Evolutionary conservation across 371 early-diverging fungal genomes (phyloP).

Genomic region (Saksenaea vasiformis): DNA sequence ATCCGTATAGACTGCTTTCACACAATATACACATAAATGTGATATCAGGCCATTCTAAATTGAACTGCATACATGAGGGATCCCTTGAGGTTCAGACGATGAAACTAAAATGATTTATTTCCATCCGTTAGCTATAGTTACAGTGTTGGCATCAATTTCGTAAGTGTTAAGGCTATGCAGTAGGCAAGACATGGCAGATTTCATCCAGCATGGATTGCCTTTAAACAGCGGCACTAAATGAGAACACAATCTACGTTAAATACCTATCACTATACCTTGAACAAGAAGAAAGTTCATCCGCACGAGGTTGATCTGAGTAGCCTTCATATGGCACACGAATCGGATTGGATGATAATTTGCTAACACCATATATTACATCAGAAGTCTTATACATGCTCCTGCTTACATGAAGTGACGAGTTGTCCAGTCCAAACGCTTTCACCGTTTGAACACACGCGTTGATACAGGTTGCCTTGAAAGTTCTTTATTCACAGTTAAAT

Average conservation of each 20-base stretch:
- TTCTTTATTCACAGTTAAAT: constrained; percentile 9
- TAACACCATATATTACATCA: not conserved
- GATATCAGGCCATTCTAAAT: not conserved
- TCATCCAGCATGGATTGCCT: not conserved
- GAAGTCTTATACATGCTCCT: not conserved
- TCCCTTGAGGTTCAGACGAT: not conserved
- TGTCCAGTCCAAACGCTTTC: not conserved
- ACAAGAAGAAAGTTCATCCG: not conserved
- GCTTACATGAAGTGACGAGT: not conserved
- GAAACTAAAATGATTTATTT: not conserved
- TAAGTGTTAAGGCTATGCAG: not conserved
- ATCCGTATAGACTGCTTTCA: constrained; percentile 19
- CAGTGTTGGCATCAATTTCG: not conserved
- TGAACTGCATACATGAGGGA: not conserved
- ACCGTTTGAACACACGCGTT: not conserved
- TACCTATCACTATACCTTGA: not conserved
- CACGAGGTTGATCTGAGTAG: not conserved
- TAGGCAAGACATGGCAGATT: not conserved
- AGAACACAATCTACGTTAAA: not conserved
- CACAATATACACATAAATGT: not conserved
- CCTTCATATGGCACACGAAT: not conserved
- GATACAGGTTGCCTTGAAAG: constrained; percentile 20
- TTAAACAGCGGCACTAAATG: not conserved
- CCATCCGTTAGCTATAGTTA: not conserved
- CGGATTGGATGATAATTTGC: not conserved